Evolutionary conservation across 2,329 filamentous ascomycete genomes (phyloP).

Genomic region (Cordyceps cicadae): DNA sequence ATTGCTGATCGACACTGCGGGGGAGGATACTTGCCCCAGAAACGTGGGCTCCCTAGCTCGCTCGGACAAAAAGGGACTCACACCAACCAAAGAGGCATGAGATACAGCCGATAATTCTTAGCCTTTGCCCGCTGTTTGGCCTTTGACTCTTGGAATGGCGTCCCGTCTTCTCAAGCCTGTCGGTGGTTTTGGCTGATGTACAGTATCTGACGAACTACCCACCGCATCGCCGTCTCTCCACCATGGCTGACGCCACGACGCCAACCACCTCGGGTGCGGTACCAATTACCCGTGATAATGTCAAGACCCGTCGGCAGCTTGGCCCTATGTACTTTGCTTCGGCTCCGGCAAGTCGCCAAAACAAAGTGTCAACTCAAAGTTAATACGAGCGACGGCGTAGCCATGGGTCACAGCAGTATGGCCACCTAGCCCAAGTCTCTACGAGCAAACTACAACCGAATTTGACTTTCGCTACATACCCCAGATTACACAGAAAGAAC

Average conservation of each 20-base stretch:
- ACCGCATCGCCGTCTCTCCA: conserved; percentile 5
- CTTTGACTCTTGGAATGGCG: too few species aligned
- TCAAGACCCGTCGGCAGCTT: not conserved
- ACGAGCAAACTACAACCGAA: not conserved
- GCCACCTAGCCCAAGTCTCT: not conserved
- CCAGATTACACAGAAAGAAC: not conserved
- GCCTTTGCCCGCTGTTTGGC: not conserved
- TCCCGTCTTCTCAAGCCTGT: not conserved
- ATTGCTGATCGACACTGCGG: conserved; percentile 4
- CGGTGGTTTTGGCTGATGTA: not conserved
- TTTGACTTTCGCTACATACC: not conserved
- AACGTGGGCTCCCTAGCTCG: conserved; percentile 6
- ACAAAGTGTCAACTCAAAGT: not conserved
- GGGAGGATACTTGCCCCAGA: conserved; percentile 3
- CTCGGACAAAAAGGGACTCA: not conserved
- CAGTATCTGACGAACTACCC: not conserved
- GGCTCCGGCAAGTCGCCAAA: not conserved
- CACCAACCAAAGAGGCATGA: not conserved
- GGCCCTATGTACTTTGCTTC: not conserved
- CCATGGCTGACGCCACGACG: conserved; percentile 2
- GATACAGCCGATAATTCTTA: not conserved
- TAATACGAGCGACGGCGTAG: not conserved
- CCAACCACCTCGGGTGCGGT: not conserved
- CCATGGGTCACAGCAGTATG: not conserved
- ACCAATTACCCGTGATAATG: not conserved